phyloP scores from a whole-genome alignment of 805 yeast genomes.

The Saccharomycopsis amapae region DNA sequence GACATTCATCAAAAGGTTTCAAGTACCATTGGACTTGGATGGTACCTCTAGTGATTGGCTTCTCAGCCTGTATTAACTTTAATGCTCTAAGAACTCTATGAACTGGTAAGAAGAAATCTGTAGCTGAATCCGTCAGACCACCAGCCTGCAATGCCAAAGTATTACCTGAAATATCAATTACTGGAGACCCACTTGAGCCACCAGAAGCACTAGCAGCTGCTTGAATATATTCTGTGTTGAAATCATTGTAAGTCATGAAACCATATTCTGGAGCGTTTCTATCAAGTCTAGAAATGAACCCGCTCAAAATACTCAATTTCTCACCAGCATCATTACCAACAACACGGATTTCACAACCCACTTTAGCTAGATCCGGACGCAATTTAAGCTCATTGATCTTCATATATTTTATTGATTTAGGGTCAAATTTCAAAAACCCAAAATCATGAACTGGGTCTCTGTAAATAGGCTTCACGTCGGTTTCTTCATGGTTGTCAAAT shows the following conservation, averaged over 20 bases:
- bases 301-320: conserved; percentile 79
- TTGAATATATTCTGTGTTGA: conserved; percentile 89
- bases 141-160: conserved; percentile 95
- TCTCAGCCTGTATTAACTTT: conserved; percentile 52
- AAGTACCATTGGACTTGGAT: conserved; percentile 86
- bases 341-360: conserved; percentile 91
- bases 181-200: conserved; percentile 94
- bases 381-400: conserved; percentile 56
- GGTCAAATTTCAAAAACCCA: conserved; percentile 79
- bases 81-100: conserved; percentile 79
- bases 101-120: conserved; percentile 86
- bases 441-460: conserved; percentile 95
- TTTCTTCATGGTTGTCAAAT: conserved; percentile 92
- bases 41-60: conserved; percentile 77
- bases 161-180: conserved; percentile 79
- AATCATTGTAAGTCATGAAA: conserved; percentile 78
- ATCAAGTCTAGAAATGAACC: conserved; percentile 49
- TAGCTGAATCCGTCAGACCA: conserved; percentile 84
- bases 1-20: conserved; percentile 85
- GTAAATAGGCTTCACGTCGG: conserved; percentile 75
- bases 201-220: conserved; percentile 97
- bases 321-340: conserved; percentile 98
- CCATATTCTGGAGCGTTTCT: conserved; percentile 96
- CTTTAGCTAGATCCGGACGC: conserved; percentile 75
- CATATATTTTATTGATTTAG: conserved; percentile 66